Evolutionary conservation across 768 basidiomycete genomes (phyloP).

Genomic region (Auricularia auricula-judae): DNA sequence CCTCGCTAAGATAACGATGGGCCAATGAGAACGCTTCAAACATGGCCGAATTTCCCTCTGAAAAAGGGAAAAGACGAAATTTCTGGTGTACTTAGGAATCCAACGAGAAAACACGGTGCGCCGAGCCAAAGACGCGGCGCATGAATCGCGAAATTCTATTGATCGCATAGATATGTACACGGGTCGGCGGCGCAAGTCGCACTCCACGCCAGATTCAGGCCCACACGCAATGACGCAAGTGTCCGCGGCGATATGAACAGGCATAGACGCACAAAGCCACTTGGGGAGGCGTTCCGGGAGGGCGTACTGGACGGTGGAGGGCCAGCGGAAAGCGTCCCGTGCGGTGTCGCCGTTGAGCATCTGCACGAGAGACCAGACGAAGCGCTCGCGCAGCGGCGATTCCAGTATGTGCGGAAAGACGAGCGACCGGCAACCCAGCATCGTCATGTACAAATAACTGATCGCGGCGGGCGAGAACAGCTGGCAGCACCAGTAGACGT

Average conservation of each 20-base stretch:
- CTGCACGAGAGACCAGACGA: not conserved
- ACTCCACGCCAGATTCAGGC: not conserved
- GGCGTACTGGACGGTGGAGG: not conserved
- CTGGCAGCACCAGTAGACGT: not conserved
- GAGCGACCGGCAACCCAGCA: not conserved
- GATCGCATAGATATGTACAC: too few species aligned
- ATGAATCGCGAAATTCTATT: too few species aligned
- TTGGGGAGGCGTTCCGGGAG: not conserved
- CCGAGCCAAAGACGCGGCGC: too few species aligned
- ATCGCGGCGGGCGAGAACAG: not conserved
- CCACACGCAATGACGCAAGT: not conserved
- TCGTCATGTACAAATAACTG: not conserved
- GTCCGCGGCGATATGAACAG: not conserved
- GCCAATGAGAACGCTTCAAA: too few species aligned
- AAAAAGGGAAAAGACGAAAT: too few species aligned
- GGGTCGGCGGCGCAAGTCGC: too few species aligned
- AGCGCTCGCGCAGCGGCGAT: not conserved
- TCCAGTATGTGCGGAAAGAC: not conserved
- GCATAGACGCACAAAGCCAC: not conserved
- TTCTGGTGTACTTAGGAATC: too few species aligned
- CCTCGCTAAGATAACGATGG: too few species aligned
- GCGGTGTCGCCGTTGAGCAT: not conserved
- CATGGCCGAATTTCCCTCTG: too few species aligned
- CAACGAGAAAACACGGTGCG: too few species aligned
- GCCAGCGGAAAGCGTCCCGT: not conserved